A percentile compares a stretch with the other conserved stretches of the same genome.
Evolutionary conservation across 192 early-diverging fungal genomes (phyloP).

Genomic region (Coemansia biformis): DNA sequence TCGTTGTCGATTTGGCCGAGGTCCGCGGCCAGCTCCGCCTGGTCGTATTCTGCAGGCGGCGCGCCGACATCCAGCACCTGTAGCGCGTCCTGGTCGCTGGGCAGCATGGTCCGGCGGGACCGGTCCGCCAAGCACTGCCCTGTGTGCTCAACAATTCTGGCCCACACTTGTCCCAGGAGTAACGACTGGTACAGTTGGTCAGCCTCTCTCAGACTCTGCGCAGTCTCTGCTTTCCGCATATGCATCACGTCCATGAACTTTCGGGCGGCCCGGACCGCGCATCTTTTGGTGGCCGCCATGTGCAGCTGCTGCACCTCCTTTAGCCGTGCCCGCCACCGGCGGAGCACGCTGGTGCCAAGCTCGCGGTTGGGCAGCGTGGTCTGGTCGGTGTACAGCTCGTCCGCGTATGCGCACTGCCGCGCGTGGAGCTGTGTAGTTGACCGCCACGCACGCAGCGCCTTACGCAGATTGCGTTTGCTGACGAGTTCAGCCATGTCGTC

Average conservation of each 20-base stretch:
- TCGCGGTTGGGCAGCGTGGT: not conserved
- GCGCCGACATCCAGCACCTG: not conserved
- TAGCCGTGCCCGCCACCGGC: conserved; percentile 4
- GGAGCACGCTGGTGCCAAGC: not conserved
- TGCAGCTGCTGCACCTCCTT: conserved; percentile 9
- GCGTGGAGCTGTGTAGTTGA: not conserved
- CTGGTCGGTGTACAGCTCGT: not conserved
- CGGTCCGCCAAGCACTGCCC: no score
- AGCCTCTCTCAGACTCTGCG: conserved; percentile 6
- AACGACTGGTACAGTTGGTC: not conserved
- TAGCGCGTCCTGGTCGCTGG: not conserved
- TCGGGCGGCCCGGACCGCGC: not conserved
- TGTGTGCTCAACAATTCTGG: not conserved
- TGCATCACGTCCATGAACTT: conserved; percentile 1
- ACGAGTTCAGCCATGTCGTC: no score
- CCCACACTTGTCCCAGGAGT: not conserved
- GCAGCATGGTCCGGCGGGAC: not conserved
- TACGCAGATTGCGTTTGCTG: not conserved
- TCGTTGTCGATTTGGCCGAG: not conserved
- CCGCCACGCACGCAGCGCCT: conserved; percentile 8
- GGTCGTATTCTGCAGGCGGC: not conserved
- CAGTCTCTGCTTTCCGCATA: not conserved
- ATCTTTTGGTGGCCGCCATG: conserved; percentile 3
- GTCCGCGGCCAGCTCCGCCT: conserved; percentile 1
- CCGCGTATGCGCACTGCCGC: conserved; percentile 1